A percentile compares a stretch with the other conserved stretches of the same genome.
Conservation (phyloP, 352 stramenopile species). For the Pythium apleroticum region DNA sequence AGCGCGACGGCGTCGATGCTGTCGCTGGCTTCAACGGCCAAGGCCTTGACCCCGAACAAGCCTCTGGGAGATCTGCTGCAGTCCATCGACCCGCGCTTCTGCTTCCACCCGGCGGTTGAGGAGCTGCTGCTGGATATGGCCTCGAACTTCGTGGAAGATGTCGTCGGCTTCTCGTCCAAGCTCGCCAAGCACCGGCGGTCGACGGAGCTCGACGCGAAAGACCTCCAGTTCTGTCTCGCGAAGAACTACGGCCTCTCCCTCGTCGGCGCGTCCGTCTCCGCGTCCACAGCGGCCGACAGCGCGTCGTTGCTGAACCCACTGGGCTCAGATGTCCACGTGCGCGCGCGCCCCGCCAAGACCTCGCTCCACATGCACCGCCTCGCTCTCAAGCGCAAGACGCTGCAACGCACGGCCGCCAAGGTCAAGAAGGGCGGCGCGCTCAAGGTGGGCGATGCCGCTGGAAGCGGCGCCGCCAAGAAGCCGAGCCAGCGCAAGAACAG, state of each 20-base stretch:
- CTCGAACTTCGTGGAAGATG: slow-evolving; percentile 74
- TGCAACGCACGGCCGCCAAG: slow-evolving; percentile 52
- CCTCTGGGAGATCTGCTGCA: slow-evolving; percentile 66
- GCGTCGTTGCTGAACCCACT: slow-evolving; percentile 41
- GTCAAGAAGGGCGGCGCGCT: slow-evolving; percentile 40
- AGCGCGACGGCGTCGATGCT: slow-evolving; percentile 32
- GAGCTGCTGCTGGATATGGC: slow-evolving; percentile 84
- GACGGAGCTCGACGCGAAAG: slow-evolving; percentile 63
- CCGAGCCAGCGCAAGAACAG: slow-evolving; percentile 54
- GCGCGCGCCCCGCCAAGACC: slow-evolving; percentile 61
- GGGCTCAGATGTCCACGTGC: slow-evolving; percentile 55
- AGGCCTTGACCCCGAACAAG: slow-evolving; percentile 67
- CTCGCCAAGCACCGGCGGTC: slow-evolving; percentile 80
- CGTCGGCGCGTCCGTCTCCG: slow-evolving; percentile 29
- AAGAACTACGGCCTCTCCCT: slow-evolving; percentile 88
- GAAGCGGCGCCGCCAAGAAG: slow-evolving; percentile 33
- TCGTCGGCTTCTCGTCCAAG: slow-evolving; percentile 62
- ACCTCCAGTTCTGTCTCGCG: slow-evolving; percentile 79
- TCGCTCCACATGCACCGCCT: slow-evolving; percentile 85
- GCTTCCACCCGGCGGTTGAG: slow-evolving; percentile 76
- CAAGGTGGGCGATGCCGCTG: slow-evolving; percentile 35
- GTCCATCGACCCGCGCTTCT: slow-evolving; percentile 69
- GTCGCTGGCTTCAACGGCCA: slow-evolving; percentile 33
- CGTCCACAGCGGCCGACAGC: slow-evolving; percentile 6
- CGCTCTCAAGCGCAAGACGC: slow-evolving; percentile 70